Evolutionary conservation across 495 filamentous ascomycete species (phyloP).

Genomic region (Sordaria brevicollis): DNA sequence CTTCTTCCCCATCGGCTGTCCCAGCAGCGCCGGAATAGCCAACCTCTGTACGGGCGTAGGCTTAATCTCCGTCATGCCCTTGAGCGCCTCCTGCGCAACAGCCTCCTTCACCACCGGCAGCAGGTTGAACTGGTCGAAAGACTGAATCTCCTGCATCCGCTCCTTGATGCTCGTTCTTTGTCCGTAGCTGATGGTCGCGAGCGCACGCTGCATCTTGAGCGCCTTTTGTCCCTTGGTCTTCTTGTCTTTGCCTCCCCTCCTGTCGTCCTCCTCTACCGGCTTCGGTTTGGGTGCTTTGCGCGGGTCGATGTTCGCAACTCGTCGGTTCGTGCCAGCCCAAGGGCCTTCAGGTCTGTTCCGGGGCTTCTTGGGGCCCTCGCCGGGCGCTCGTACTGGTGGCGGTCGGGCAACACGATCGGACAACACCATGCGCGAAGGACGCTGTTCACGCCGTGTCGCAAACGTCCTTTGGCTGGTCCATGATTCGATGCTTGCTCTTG

Average conservation of each 20-base stretch:
- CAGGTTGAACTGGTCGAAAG: conserved; percentile 71
- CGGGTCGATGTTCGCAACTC: conserved; percentile 44
- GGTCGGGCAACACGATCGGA: conserved; percentile 58
- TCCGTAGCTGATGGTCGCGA: conserved; percentile 64
- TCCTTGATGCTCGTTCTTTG: conserved; percentile 58
- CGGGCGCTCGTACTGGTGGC: conserved; percentile 26
- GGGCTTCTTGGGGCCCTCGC: conserved; percentile 21
- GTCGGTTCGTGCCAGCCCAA: conserved; percentile 73
- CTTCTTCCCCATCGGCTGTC: conserved; percentile 9
- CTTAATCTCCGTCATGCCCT: conserved; percentile 55
- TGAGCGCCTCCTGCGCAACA: conserved; percentile 57
- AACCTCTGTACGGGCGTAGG: conserved; percentile 85
- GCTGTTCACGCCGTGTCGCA: conserved; percentile 23
- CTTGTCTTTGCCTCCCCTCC: conserved; percentile 22
- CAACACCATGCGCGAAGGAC: conserved; percentile 67
- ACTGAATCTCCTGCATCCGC: conserved; percentile 54
- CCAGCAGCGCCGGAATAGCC: conserved; percentile 71
- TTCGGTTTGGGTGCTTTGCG: conserved; percentile 20
- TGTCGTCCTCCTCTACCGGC: conserved; percentile 19
- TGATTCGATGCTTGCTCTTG: conserved; percentile 11
- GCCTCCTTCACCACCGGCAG: conserved; percentile 64
- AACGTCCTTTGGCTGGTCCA: conserved; percentile 26
- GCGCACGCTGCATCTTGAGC: conserved; percentile 83
- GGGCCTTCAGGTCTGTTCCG: conserved; percentile 44
- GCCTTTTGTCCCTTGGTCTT: conserved; percentile 49